Percentiles rank a stretch among this genome's conserved stretches.
phyloP scores from a whole-genome alignment of 306 rosid species.

The Quercus gilva region DNA sequence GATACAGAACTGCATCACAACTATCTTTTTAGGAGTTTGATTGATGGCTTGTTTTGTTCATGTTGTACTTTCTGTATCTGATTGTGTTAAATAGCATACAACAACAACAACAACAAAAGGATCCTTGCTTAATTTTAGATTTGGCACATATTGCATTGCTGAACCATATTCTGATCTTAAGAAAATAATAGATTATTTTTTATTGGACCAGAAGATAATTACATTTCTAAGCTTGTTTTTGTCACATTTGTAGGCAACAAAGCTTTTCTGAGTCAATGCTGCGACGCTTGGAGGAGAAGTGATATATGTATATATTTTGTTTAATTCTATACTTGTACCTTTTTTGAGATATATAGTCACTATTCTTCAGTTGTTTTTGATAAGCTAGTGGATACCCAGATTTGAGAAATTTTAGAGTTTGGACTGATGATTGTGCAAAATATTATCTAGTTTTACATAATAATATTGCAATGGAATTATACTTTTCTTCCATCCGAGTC shows the following conservation, averaged over 20 bases:
- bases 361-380: background rate
- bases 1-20: background rate
- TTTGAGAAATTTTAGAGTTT: background rate
- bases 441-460: background rate
- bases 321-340: background rate
- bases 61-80: no score
- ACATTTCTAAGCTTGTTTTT: constrained; percentile 14
- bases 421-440: background rate
- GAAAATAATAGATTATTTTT: background rate
- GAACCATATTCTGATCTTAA: background rate
- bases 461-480: background rate
- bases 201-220: background rate
- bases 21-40: background rate
- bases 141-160: background rate
- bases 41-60: no score
- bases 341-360: background rate
- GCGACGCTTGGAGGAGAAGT: constrained; percentile 74
- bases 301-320: constrained; percentile 19
- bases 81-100: no score
- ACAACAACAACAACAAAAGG: no score
- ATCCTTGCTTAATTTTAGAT: no score
- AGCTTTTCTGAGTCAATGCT: constrained; percentile 79
- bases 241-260: constrained; percentile 68
- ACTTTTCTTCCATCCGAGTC: no score
- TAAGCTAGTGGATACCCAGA: background rate